phyloP scores from a whole-genome alignment of 176 grass and related monocot genomes.

The Avena atlantica region DNA sequence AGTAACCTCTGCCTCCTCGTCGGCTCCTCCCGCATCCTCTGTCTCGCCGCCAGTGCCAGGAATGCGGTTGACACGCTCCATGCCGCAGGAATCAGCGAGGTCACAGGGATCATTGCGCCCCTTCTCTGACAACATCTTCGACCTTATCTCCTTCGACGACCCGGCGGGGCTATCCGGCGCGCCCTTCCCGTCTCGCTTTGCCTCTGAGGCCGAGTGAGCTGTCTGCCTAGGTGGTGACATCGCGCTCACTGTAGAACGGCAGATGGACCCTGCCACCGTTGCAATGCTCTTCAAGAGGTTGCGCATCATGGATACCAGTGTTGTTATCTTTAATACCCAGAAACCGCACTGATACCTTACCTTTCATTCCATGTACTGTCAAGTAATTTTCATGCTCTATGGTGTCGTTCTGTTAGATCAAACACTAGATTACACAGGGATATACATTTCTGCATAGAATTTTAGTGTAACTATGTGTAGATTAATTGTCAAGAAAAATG shows the following conservation, averaged over 20 bases:
- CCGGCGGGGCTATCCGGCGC: slow-evolving; percentile 43
- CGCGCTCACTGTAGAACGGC: slow-evolving; percentile 39
- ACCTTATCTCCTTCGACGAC: no score
- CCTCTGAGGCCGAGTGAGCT: slow-evolving; percentile 65
- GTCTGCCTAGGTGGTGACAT: slow-evolving; percentile 52
- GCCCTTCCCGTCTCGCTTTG: slow-evolving; percentile 63
- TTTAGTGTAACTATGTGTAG: not conserved
- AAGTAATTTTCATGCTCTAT: not conserved
- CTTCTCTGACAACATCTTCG: no score
- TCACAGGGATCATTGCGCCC: no score
- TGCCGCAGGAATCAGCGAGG: no score
- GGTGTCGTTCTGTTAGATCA: slow-evolving; percentile 10
- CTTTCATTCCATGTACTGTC: not conserved
- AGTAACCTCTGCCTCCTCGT: no score
- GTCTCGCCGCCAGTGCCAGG: no score
- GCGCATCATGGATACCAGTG: slow-evolving; percentile 56
- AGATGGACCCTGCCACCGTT: slow-evolving; percentile 39
- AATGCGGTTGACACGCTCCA: no score
- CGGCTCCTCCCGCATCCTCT: no score
- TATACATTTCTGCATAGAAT: not conserved
- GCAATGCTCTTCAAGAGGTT: slow-evolving; percentile 65
- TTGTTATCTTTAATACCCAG: not conserved
- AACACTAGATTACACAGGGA: not conserved
- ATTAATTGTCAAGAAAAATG: not conserved
- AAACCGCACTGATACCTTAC: slow-evolving; percentile 33